These are phyloP conservation scores for Suillus luteus DNA, from an alignment of 768 basidiomycete genomes.

Conservation along the genomic window DNA sequence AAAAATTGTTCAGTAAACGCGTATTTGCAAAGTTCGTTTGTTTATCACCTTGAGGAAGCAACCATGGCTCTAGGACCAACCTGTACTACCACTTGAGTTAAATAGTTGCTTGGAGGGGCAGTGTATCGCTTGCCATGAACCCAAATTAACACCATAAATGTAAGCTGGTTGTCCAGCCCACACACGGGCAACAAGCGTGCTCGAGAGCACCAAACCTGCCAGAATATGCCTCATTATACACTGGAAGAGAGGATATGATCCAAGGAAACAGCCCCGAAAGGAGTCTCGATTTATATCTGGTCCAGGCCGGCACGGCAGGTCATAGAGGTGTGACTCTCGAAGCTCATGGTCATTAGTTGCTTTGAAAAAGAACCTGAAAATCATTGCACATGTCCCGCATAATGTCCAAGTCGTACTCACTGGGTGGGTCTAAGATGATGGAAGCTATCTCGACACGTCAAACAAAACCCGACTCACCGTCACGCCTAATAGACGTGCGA, in stretches of 20 bases:
- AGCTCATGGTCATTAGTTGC: background rate
- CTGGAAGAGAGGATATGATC: background rate
- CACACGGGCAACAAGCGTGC: slow-evolving; percentile 15
- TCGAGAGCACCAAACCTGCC: slow-evolving; percentile 18
- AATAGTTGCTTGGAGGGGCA: background rate
- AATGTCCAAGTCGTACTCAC: background rate
- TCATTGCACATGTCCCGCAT: background rate
- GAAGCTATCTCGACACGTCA: background rate
- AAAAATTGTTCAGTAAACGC: background rate
- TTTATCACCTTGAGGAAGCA: no score
- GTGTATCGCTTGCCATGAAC: slow-evolving; percentile 50
- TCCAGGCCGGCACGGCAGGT: background rate
- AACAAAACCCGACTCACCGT: background rate
- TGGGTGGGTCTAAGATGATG: background rate
- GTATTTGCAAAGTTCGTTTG: no score
- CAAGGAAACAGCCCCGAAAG: background rate
- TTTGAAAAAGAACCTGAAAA: no score
- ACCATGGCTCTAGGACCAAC: no score
- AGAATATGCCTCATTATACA: slow-evolving; percentile 23
- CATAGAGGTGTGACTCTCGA: background rate
- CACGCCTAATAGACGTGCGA: background rate
- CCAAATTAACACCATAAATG: slow-evolving; percentile 73
- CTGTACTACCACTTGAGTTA: slow-evolving; percentile 10
- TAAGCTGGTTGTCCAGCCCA: slow-evolving; percentile 33
- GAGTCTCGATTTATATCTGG: background rate